Percentiles rank a stretch among this genome's conserved stretches.
These are phyloP conservation scores for Beauveria asiatica DNA, from an alignment of 2,329 filamentous ascomycete species.

Conservation along the genomic window DNA sequence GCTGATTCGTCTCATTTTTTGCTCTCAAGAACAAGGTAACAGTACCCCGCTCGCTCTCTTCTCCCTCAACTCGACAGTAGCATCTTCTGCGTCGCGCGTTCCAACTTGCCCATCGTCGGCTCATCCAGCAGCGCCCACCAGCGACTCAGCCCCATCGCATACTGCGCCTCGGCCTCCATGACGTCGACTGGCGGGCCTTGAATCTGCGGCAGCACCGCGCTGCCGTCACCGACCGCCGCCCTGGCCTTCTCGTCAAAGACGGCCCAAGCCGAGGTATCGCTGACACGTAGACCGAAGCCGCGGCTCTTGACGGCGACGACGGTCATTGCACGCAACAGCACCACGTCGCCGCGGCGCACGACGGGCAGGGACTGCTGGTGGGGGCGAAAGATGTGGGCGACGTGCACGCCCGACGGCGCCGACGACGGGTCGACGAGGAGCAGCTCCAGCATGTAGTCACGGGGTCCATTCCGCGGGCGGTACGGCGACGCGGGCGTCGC, in stretches of 20 bases:
- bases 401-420: conserved; percentile 39
- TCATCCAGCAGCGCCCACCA: conserved; percentile 43
- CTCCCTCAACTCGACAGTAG: neutral
- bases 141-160: conserved; percentile 38
- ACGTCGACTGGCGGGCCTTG: conserved; percentile 53
- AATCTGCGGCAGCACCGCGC: conserved; percentile 40
- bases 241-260: conserved; percentile 40
- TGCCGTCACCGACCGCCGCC: conserved; percentile 17
- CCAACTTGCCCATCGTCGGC: conserved; percentile 37
- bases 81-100: conserved; percentile 27
- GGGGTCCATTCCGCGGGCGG: conserved; percentile 47
- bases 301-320: conserved; percentile 44
- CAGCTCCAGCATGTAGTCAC: conserved; percentile 52
- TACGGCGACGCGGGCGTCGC: conserved; percentile 40
- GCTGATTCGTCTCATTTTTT: neutral
- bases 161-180: conserved; percentile 38
- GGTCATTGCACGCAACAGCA: conserved; percentile 49
- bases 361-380: conserved; percentile 49
- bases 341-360: conserved; percentile 46
- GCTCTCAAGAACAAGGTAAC: neutral
- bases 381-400: conserved; percentile 51
- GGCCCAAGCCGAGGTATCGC: conserved; percentile 51
- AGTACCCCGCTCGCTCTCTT: neutral
- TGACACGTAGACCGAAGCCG: conserved; percentile 47
- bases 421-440: conserved; percentile 48